These are phyloP conservation scores for Hypoxylon lenormandii DNA, from an alignment of 495 filamentous ascomycete species.

Conservation along the genomic window DNA sequence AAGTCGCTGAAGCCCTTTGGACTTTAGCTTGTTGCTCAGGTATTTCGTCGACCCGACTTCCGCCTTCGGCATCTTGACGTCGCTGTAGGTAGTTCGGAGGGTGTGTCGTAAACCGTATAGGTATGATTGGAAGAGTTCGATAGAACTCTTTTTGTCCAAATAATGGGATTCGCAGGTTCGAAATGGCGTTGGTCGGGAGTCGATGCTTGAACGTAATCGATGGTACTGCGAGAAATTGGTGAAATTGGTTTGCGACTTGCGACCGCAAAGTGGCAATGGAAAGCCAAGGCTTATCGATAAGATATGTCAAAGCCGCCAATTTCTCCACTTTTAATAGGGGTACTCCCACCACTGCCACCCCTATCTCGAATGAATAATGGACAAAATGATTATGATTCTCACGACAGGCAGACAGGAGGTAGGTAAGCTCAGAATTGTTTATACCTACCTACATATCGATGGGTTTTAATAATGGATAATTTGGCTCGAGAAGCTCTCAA, in stretches of 20 bases:
- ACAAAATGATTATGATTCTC: too few species aligned
- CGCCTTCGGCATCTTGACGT: constrained; percentile 84
- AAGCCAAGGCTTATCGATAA: not conserved
- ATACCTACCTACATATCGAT: too few species aligned
- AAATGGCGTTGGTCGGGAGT: not conserved
- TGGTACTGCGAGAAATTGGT: constrained; percentile 1
- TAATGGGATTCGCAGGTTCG: not conserved
- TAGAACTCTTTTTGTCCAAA: too few species aligned
- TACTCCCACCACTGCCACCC: too few species aligned
- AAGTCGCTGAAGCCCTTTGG: constrained; percentile 85
- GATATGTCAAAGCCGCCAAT: not conserved
- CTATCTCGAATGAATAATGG: too few species aligned
- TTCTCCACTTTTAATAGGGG: not conserved
- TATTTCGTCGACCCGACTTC: constrained; percentile 89
- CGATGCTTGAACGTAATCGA: not conserved
- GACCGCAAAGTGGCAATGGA: not conserved
- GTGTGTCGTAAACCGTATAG: not conserved
- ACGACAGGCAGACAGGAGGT: too few species aligned
- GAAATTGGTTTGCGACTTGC: constrained; percentile 13
- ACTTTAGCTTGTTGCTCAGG: constrained; percentile 88
- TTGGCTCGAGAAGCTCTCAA: too few species aligned
- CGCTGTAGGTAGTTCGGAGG: not conserved
- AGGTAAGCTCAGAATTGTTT: too few species aligned
- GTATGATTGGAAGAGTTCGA: not conserved
- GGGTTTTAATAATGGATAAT: not conserved